Base-by-base conservation (phyloP, 1,139 yeast genomes). In the Sugiyamaella japonica region DNA sequence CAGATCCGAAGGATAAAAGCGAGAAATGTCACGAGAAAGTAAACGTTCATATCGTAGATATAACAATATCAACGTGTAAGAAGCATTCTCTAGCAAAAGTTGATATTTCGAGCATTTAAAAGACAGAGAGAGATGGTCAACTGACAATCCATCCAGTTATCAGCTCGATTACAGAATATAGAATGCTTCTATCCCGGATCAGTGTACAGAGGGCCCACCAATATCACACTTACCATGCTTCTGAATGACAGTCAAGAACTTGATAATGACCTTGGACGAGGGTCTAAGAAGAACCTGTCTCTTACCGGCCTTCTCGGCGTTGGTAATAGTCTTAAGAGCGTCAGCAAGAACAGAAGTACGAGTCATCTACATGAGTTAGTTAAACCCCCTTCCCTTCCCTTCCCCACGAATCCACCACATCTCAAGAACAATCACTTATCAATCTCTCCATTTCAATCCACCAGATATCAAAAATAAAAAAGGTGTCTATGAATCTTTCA, bases 291-390 rank as follows among this genome's bases (percentile, higher is more conserved):
- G 80, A 68, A 93, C 99, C 83, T 93, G 99, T 81, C 99, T 89
- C 83, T 93, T 93, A 79, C 99, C 99, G 76, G 97, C 85, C 81
- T 91, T 93, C 82, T 93, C 99, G 77, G 99, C 99, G 77, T 93
- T 93, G 91, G 91, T 89, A 77, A 93, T 93, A 71, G 97, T 85
- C 77, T 93, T 91, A 75, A 93, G 87, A 75, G 99, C 98, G 81
- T 93, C 99, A 73, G 98, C 97, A 79, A 93, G 87, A 76, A 89
- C 99, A 69, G 99, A 93, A 70, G 97, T 82, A 84, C 98, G 91
- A 76, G 98, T 90, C 98, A 93, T 90, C 77, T 75, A 12, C 1
- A 16, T 4, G 8, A 9, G 48, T 31, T 44, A 28, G 46, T 44
- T 15, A 3, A 12, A n/a, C n/a, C n/a, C 29, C 3, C 17, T n/a